Percentiles rank a stretch among this genome's conserved stretches.
Conservation (phyloP, 108 stramenopile genomes). For the Bacterosira constricta region DNA sequence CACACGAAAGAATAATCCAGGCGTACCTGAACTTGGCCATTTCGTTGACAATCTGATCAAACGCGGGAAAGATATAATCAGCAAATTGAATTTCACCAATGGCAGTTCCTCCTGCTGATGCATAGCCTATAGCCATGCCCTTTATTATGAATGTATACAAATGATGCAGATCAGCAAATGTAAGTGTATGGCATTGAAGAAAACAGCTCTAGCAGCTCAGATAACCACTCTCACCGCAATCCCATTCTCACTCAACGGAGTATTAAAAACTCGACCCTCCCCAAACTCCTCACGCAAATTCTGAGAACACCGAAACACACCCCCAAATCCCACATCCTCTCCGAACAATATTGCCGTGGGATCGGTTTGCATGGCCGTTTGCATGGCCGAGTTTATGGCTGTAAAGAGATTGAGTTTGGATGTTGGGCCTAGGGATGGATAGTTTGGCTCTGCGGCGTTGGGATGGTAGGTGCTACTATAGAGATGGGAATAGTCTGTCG, state of each 20-base stretch:
- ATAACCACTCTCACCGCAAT: conserved; percentile 51
- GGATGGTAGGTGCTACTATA: too few relatives aligned
- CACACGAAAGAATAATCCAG: not conserved
- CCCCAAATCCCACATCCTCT: conserved; percentile 98
- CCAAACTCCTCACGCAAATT: conserved; percentile 82
- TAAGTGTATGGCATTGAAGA: not conserved
- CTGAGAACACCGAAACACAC: conserved; percentile 95
- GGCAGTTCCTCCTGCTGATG: conserved; percentile 92
- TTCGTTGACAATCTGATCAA: conserved; percentile 99
- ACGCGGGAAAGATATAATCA: conserved; percentile 92
- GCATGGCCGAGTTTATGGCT: conserved; percentile 80
- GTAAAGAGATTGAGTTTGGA: conserved; percentile 71
- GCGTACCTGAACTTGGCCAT: conserved; percentile 88
- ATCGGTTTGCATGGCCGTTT: conserved; percentile 73
- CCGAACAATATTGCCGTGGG: conserved; percentile 89
- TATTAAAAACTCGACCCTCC: conserved; percentile 90
- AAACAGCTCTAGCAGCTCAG: not conserved
- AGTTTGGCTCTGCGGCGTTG: conserved; percentile 32
- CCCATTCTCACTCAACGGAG: conserved; percentile 92
- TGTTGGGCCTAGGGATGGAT: conserved; percentile 27
- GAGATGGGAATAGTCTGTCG: too few relatives aligned
- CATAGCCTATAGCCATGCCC: conserved; percentile 97
- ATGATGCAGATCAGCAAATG: too few relatives aligned
- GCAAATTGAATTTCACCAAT: conserved; percentile 99
- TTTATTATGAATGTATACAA: not conserved